Base-by-base conservation (phyloP, 164 flowering plant genomes). In the Warburgia ugandensis region DNA sequence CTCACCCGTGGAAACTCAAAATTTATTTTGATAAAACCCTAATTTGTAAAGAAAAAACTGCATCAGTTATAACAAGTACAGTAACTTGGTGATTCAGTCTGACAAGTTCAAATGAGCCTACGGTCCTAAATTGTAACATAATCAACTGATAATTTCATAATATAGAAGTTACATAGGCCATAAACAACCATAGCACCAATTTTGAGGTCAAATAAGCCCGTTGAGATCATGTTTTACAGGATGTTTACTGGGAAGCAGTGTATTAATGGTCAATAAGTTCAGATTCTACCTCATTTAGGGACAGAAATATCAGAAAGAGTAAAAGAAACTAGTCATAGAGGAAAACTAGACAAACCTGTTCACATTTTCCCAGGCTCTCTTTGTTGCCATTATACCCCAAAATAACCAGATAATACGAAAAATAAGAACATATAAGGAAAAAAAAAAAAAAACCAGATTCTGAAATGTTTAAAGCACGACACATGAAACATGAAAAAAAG, bases 351-450 rank as follows among this genome's bases (percentile, higher is more conserved):
- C 79, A 17, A 22, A 89, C 99, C 84, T 80, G 87, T 66, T 94
- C 99, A 64, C 99, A 94, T 69, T 68, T 84, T 44, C 97, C 99
- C 56, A 94, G 69, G 52, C 75, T 89, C 51, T 78, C 92, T 70
- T 68, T 77, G 65, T 84, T 81, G 39, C 96, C 97, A n/a, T 46
- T 75, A 65, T 86, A 94, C 48, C 75, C 79, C 99, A 89, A 84
- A 42, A 48, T 9, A 29, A 19, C 17, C 21, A 27, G 13, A 31
- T 2, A 48, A 30, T 26, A 16, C 8, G 54, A 29, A 29, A 33
- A 56, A 29, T 47, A 43, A 54, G 9, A 53, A 41, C 19, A 22
- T 59, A 32, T 32, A 20, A 38, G 27, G 20, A 29, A 17, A 45
- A 23, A 26, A 41, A 12, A 39, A 8, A n/a, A n/a, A n/a, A 14